Evolutionary conservation across 2,329 filamentous ascomycete genomes (phyloP).

Genomic region (Aspergillus clavatus): DNA sequence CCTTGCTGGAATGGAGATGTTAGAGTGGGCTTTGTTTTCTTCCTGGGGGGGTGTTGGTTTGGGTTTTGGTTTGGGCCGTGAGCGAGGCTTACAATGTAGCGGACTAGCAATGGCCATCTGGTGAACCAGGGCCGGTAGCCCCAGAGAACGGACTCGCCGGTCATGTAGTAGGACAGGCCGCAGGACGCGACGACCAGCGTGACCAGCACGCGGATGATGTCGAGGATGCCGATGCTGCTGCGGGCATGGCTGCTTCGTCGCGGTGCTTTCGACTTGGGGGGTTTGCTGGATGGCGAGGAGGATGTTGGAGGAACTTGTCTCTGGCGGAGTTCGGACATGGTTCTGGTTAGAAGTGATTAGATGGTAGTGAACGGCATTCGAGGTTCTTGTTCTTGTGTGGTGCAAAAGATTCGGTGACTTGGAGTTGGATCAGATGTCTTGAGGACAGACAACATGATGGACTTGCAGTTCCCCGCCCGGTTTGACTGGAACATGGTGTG

Average conservation of each 20-base stretch:
- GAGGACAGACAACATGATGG: no score
- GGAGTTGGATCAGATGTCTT: no score
- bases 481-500: no score
- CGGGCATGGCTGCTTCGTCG: constrained; percentile 17
- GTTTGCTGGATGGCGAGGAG: constrained; percentile 5
- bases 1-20: no score
- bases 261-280: constrained; percentile 7
- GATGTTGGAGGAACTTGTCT: constrained; percentile 18
- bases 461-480: no score
- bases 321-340: constrained; percentile 31
- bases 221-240: constrained; percentile 50
- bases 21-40: no score
- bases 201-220: constrained; percentile 64
- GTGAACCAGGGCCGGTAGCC: constrained; percentile 61
- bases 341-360: background rate
- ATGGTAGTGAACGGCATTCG: background rate
- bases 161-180: constrained; percentile 71
- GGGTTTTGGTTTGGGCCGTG: background rate
- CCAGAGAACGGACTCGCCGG: constrained; percentile 68
- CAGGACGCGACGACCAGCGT: constrained; percentile 63
- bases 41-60: no score
- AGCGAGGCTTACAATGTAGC: constrained; percentile 53
- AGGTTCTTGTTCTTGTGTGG: no score
- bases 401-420: no score
- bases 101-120: constrained; percentile 54